Evolutionary conservation across 1,139 yeast species (phyloP), one percentile per base, ranked within the genome.

Genomic region (Tardiomyces digboiensis): DNA sequence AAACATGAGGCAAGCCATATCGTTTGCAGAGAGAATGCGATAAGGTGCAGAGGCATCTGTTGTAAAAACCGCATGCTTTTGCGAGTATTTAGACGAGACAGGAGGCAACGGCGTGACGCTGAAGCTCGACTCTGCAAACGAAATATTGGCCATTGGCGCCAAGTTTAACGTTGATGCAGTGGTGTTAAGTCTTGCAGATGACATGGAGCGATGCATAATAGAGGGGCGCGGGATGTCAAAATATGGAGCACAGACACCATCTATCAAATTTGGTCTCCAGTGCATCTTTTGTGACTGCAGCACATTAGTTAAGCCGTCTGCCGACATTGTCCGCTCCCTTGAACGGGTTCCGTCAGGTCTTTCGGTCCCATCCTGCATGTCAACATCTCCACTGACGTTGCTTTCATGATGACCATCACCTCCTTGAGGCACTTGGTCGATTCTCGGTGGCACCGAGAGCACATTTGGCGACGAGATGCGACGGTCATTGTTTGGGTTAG

Each of bases 1-100:
- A 66, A 88, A 85, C 70, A 85, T 80, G 51, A 87, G 71, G 58
- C 95, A 84, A 0, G 96, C 95, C 54, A 87, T 69, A 62, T 89
- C 97, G 58, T 89, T 89, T 7, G 94, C 89, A 7, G 94, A 89
- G 53, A 78, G 77, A 40, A 89, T 76, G 19, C 71, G 65, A 87
- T 93, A 89, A 0, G 97, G 97, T 41, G 75, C 72, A n/a, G 75
- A 77, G 18, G 75, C 67, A 12, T 78, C 80, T 38, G 93, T 85
- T 0, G 96, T 87, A 61, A 89, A 82, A 4, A 88, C 82, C 0
- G 95, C 91, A 58, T 37, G 64, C 39, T 53, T 53, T 3, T 56
- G 44, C 13, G 61, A 49, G 40, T 52, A 55, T 33, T 60, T 61
- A 1, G 62, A 52, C 5, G 65, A 55, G 13, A 57, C 50, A 7